Evolutionary conservation across 371 early-diverging fungal species (phyloP), one percentile per base, ranked within the genome.

Genomic region (Mortierella sp.): DNA sequence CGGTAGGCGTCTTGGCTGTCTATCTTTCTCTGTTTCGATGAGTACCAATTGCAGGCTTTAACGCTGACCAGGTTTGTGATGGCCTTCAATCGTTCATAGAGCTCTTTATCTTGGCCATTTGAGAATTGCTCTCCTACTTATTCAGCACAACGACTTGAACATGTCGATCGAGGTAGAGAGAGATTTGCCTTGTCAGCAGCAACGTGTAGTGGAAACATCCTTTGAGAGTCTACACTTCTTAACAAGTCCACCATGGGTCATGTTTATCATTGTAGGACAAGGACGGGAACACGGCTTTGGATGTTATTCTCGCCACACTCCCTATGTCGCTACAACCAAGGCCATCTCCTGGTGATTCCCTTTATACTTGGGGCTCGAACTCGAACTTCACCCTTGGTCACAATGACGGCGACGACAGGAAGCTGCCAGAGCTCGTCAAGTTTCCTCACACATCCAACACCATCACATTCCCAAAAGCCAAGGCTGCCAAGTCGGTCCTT

Each of bases 331-430:
- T 75, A 37, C 70, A 75, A 14, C 43, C 10, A 21, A 77, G 71
- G 43, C 78, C 76, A 11, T 85, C 79, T 21, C 79, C 78, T 28
- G 92, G 89, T 3, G 92, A 90, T 34, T 89, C 91, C 28, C 77
- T 95, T 0, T 96, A 94, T 82, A 93, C 93, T 0, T 96, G 96
- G 96, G 96, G 96, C 34, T 86, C 89, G 54, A 96, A 96, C 72
- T 89, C 91, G 73, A 94, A 94, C 69, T 93, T 92, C 74, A 90
- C 94, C 0, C 89, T 95, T 44, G 95, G 95, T 2, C 93, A 93
- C 71, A 87, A 89, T 3, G 94, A 94, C 80, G 89, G 92, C 21
- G 94, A 94, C 73, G 91, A 93, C 81, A 88, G 95, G 46, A 78
- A 88, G 14, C 82, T 86, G 13, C 95, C 96, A 2, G 95, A 95